Evolutionary conservation across 2,329 filamentous ascomycete species (phyloP), one percentile per base, ranked within the genome.

Genomic region (Byssochlamys sp.): DNA sequence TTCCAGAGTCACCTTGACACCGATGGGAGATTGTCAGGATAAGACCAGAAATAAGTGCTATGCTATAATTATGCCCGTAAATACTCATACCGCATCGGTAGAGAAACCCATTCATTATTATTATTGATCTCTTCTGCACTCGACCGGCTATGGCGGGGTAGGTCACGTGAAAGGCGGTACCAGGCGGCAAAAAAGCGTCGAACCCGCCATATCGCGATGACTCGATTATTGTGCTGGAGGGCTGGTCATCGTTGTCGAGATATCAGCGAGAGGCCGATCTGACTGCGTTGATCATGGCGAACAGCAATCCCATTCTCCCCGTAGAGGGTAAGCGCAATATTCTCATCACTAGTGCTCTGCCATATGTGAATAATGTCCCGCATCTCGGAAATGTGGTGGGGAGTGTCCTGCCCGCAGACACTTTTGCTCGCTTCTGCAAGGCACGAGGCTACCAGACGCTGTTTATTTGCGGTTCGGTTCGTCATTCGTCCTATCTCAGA

Each of bases 371-470:
- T 73, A 86, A 86, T 67, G 84, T 88, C 29, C 88, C 91, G 53
- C 91, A 96, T 76, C 78, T 96, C 66, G 91, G 90, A 61, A 95
- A 95, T 75, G 85, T 95, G 63, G 86, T 95, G 62, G 90, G 90
- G 62, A 90, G 86, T 66, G 90, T 96, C 45, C 81, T 96, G 65
- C 91, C 87, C 61, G 91, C 91, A 66, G 91, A 96, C 70, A 89
- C 95, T 62, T 96, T 88, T 71, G 81, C 88, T 49, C 71, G 66
- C 62, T 69, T 64, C 55, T 54, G 52, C 28, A 29, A 55, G 45
- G 84, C 86, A 50, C 81, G 88, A 67, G 85, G 84, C 55, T 81
- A 86, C 70, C 87, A 84, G 62, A 91, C 89, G 0, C 81, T 95
- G 54, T 95, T 84, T 73, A 79, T 94, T 63, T 94, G 90, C 74